Evolutionary conservation across 2,329 filamentous ascomycete genomes (phyloP).

Genomic region (Penicillium sp.): DNA sequence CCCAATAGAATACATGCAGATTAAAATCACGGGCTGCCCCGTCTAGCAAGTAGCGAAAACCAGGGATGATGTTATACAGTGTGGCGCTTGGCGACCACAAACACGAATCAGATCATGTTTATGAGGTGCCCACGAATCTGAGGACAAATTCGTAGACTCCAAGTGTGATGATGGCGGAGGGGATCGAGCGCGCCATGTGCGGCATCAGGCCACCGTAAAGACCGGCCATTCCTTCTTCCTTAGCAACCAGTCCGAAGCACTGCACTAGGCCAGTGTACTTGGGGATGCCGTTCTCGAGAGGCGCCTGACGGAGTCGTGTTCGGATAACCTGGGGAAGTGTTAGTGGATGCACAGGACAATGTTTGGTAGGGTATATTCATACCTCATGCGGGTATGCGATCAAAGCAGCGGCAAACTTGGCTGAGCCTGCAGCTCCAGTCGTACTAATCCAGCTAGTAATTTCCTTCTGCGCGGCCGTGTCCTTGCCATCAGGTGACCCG

Average conservation of each 20-base stretch:
- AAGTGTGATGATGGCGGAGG: conserved; percentile 38
- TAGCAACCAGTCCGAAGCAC: conserved; percentile 35
- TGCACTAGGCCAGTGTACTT: conserved; percentile 40
- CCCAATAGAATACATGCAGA: conserved; percentile 21
- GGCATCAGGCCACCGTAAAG: conserved; percentile 39
- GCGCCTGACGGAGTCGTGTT: conserved; percentile 38
- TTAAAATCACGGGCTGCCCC: conserved; percentile 9
- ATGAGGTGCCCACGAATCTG: conserved; percentile 17
- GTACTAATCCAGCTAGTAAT: conserved; percentile 30
- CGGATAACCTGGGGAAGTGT: conserved; percentile 31
- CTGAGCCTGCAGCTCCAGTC: conserved; percentile 36
- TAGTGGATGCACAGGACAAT: background rate
- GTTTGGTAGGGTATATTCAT: background rate
- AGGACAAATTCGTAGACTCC: conserved; percentile 41
- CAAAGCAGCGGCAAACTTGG: conserved; percentile 35
- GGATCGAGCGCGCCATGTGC: conserved; percentile 38
- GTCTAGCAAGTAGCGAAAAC: conserved; percentile 4
- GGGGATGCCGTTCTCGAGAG: conserved; percentile 33
- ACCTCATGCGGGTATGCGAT: conserved; percentile 40
- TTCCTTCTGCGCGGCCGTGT: conserved; percentile 26
- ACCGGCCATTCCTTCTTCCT: conserved; percentile 37
- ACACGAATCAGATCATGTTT: background rate
- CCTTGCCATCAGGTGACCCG: conserved; percentile 19
- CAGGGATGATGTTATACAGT: conserved; percentile 18
- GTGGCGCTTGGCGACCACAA: background rate